phyloP scores from a whole-genome alignment of 179 eudicot genomes.

The Amaranthus tricolor region DNA sequence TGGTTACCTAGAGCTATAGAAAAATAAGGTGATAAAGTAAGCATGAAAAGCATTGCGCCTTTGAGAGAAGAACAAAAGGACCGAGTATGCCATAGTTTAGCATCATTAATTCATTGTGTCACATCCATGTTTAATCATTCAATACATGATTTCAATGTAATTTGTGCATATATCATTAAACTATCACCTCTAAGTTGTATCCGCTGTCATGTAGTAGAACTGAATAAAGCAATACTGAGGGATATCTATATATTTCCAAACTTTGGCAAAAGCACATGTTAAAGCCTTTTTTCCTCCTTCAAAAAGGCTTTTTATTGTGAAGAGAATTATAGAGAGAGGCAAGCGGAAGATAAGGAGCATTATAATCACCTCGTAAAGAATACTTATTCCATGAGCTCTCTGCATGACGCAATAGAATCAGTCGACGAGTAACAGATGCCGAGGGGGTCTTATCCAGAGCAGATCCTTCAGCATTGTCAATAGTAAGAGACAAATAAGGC shows the following conservation, averaged over 20 bases:
- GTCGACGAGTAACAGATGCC: slow-evolving; percentile 51
- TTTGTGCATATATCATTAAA: background rate
- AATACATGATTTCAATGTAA: background rate
- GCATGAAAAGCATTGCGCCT: background rate
- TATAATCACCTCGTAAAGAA: slow-evolving; percentile 56
- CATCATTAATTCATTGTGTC: background rate
- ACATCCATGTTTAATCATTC: too few relatives aligned
- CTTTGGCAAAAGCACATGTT: background rate
- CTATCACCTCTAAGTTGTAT: background rate
- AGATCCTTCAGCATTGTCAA: slow-evolving; percentile 36
- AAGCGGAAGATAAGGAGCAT: background rate
- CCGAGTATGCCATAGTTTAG: background rate
- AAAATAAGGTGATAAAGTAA: background rate
- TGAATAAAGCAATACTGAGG: background rate
- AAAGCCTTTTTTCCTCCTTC: background rate
- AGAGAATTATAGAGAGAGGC: background rate
- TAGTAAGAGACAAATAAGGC: slow-evolving; percentile 22
- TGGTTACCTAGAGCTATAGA: background rate
- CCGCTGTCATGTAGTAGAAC: background rate
- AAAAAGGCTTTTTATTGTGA: background rate
- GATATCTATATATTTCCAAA: background rate
- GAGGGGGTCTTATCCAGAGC: slow-evolving; percentile 22
- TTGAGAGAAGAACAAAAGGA: background rate
- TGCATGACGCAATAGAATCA: slow-evolving; percentile 87
- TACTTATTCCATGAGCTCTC: slow-evolving; percentile 57